Conservation (phyloP, 345 rosid genomes). For the Atalantia buxifolia region DNA sequence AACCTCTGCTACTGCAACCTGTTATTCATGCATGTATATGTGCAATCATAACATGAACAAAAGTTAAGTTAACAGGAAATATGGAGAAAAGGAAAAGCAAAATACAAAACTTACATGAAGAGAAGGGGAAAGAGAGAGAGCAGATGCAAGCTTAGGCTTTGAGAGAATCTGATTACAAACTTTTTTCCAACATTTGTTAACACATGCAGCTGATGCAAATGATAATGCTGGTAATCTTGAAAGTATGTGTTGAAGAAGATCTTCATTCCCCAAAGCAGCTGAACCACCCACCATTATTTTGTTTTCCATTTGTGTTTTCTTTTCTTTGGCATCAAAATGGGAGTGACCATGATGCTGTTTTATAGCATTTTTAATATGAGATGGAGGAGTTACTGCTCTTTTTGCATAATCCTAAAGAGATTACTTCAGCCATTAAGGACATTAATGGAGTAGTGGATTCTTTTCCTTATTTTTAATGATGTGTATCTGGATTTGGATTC, state of each 20-base stretch:
- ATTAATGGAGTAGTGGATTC: slow-evolving; percentile 20
- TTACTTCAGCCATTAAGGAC: slow-evolving; percentile 11
- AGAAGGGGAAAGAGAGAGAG: slow-evolving; percentile 41
- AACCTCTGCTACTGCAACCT: slow-evolving; percentile 60
- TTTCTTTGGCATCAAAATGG: neutral
- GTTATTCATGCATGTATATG: neutral
- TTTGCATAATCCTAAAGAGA: neutral
- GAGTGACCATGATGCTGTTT: neutral
- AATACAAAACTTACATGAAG: slow-evolving; percentile 25
- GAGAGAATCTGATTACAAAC: slow-evolving; percentile 37
- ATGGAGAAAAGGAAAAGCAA: no score
- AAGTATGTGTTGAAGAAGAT: slow-evolving; percentile 40
- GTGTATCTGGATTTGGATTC: slow-evolving; percentile 4
- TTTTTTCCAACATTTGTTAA: slow-evolving; percentile 46
- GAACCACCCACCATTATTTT: neutral
- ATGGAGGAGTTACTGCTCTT: neutral
- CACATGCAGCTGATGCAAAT: slow-evolving; percentile 53
- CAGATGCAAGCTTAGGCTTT: slow-evolving; percentile 56
- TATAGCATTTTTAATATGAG: neutral
- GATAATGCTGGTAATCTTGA: slow-evolving; percentile 42
- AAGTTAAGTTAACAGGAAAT: neutral
- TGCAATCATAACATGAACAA: neutral
- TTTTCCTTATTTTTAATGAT: slow-evolving; percentile 3
- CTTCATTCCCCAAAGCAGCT: slow-evolving; percentile 20
- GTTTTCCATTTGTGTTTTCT: neutral